phyloP scores from a whole-genome alignment of 305 asterid genomes.

The Fraxinus floribunda region DNA sequence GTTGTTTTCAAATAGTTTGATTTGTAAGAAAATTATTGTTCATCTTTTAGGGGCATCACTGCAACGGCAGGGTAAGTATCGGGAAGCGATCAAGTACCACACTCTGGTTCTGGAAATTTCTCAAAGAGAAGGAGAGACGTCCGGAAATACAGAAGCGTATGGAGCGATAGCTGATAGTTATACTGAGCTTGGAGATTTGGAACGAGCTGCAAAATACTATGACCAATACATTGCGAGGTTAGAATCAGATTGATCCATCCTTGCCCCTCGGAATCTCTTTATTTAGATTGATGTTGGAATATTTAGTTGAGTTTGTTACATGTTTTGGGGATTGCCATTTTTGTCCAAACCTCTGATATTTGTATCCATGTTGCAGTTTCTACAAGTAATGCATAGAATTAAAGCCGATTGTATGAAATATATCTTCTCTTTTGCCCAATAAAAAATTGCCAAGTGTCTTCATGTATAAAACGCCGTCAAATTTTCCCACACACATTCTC shows the following conservation, averaged over 20 bases:
- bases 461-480: no score
- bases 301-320: not conserved
- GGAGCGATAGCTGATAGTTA: constrained; percentile 99
- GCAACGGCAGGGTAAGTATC: constrained; percentile 86
- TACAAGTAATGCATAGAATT: not conserved
- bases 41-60: constrained; percentile 72
- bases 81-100: constrained; percentile 87
- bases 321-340: not conserved
- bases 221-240: constrained; percentile 88
- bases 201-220: constrained; percentile 83
- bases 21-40: not conserved
- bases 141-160: constrained; percentile 90
- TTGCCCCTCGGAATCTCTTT: not conserved
- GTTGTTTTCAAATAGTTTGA: not conserved
- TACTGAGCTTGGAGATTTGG: constrained; percentile 91
- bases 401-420: not conserved
- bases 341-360: not conserved
- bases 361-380: not conserved
- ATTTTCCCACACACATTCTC: not conserved
- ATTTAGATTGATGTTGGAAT: not conserved
- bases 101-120: constrained; percentile 79
- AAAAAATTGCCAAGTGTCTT: no score
- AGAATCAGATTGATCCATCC: constrained; percentile 57
- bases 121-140: constrained; percentile 79
- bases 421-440: no score